phyloP scores from a whole-genome alignment of 805 yeast species.

The Kodamaea neixiangensis region DNA sequence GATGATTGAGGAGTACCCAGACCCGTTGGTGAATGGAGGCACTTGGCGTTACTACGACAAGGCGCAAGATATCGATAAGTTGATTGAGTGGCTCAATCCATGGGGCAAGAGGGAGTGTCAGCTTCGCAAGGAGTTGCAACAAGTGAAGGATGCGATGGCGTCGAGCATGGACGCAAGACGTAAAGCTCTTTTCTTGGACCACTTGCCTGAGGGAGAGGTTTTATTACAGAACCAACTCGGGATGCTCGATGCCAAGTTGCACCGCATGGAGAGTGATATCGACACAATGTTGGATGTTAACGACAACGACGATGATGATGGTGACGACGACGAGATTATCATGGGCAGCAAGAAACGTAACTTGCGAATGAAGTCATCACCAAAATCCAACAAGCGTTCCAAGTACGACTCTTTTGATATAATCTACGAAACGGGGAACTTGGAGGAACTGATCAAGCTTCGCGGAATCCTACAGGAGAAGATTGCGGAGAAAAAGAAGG shows the following conservation, averaged over 20 bases:
- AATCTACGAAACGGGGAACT: slow-evolving; percentile 28
- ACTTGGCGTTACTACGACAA: slow-evolving; percentile 76
- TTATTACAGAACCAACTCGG: slow-evolving; percentile 41
- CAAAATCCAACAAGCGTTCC: slow-evolving; percentile 34
- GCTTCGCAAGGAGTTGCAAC: slow-evolving; percentile 60
- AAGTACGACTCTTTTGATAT: slow-evolving; percentile 31
- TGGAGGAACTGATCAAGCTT: slow-evolving; percentile 26
- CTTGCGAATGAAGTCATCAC: slow-evolving; percentile 5
- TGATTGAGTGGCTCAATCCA: slow-evolving; percentile 69
- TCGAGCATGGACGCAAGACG: slow-evolving; percentile 61
- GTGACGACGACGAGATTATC: slow-evolving; percentile 11
- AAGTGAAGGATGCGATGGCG: slow-evolving; percentile 52
- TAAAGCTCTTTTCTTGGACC: slow-evolving; percentile 50
- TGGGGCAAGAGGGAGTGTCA: slow-evolving; percentile 74
- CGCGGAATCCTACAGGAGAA: slow-evolving; percentile 29
- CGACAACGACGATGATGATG: slow-evolving; percentile 19
- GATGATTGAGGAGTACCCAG: slow-evolving; percentile 64
- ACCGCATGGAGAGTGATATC: slow-evolving; percentile 7
- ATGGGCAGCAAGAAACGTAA: slow-evolving; percentile 2
- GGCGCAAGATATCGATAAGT: slow-evolving; percentile 53
- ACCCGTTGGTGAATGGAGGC: slow-evolving; percentile 48
- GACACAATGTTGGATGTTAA: slow-evolving; percentile 16
- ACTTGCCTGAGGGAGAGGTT: slow-evolving; percentile 40
- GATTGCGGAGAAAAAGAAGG: slow-evolving; percentile 34
- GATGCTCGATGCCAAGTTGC: slow-evolving; percentile 3